Conservation (phyloP, 768 basidiomycete genomes). For the Filobasidium floriforme region DNA sequence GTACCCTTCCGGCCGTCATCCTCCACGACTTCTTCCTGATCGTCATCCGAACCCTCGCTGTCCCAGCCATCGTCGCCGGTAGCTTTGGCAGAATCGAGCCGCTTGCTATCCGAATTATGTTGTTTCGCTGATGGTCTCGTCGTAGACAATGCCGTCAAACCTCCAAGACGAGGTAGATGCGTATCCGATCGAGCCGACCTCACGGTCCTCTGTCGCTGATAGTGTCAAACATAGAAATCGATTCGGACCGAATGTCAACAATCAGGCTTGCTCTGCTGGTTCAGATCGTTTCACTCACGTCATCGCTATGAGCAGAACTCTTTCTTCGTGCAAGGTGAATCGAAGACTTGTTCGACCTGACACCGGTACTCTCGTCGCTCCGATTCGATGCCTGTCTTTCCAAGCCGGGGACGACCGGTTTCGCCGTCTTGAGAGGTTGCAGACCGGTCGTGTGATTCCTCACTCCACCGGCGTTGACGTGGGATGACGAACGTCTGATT, state of each 20-base stretch:
- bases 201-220: background rate
- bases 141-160: background rate
- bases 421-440: background rate
- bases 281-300: background rate
- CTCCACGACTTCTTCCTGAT: background rate
- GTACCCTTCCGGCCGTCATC: background rate
- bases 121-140: background rate
- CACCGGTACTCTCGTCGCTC: background rate
- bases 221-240: background rate
- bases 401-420: background rate
- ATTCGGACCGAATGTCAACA: background rate
- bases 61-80: background rate
- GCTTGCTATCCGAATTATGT: constrained; percentile 4
- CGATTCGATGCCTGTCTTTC: background rate
- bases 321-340: background rate
- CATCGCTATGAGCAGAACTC: background rate
- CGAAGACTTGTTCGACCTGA: constrained; percentile 3
- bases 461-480: constrained; percentile 1
- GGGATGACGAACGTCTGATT: background rate
- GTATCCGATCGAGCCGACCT: constrained; percentile 1
- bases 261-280: background rate
- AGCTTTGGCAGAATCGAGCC: background rate
- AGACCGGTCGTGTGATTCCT: background rate
- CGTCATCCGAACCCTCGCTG: constrained; percentile 3
- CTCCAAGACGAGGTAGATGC: constrained; percentile 1